A percentile compares a stretch with the other conserved stretches of the same genome.
phyloP scores from a whole-genome alignment of 2,329 filamentous ascomycete genomes.

The Sporothrix humicola region DNA sequence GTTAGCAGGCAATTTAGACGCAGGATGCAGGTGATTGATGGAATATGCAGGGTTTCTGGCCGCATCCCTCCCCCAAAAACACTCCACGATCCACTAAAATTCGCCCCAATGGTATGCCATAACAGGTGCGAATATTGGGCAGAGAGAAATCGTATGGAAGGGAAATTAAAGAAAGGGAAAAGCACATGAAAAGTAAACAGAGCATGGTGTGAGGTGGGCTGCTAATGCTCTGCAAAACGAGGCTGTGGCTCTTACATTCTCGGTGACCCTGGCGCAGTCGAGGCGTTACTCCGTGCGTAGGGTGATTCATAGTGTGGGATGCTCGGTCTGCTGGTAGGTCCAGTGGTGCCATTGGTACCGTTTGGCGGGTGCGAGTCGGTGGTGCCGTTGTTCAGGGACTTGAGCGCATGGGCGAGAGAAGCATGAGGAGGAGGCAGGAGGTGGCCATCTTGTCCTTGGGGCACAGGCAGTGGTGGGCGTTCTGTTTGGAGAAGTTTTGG shows the following conservation, averaged over 20 bases:
- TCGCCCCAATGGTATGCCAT: neutral
- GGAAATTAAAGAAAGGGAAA: conserved; percentile 21
- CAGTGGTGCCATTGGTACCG: conserved; percentile 46
- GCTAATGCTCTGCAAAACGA: neutral
- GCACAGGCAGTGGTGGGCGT: conserved; percentile 40
- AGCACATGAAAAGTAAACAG: neutral
- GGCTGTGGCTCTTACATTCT: conserved; percentile 57
- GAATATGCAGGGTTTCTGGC: conserved; percentile 30
- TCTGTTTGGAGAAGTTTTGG: conserved; percentile 37
- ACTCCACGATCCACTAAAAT: conserved; percentile 25
- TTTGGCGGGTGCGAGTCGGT: conserved; percentile 38
- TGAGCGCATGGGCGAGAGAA: conserved; percentile 43
- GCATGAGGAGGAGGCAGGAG: conserved; percentile 40
- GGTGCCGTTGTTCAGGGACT: conserved; percentile 42
- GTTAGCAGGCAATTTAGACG: conserved; percentile 30
- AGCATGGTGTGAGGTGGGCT: neutral
- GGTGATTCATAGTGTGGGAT: conserved; percentile 56
- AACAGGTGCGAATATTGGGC: conserved; percentile 8
- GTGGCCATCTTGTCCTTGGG: conserved; percentile 39
- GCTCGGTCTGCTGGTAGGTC: conserved; percentile 43
- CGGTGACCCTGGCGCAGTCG: conserved; percentile 64
- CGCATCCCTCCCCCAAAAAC: conserved; percentile 7
- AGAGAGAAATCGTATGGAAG: conserved; percentile 36
- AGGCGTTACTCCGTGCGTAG: conserved; percentile 61
- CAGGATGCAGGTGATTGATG: neutral